Evolutionary conservation across 176 grass and related monocot species (phyloP), one percentile per base, ranked within the genome.

Genomic region (Hsuehochloa calcarea): DNA sequence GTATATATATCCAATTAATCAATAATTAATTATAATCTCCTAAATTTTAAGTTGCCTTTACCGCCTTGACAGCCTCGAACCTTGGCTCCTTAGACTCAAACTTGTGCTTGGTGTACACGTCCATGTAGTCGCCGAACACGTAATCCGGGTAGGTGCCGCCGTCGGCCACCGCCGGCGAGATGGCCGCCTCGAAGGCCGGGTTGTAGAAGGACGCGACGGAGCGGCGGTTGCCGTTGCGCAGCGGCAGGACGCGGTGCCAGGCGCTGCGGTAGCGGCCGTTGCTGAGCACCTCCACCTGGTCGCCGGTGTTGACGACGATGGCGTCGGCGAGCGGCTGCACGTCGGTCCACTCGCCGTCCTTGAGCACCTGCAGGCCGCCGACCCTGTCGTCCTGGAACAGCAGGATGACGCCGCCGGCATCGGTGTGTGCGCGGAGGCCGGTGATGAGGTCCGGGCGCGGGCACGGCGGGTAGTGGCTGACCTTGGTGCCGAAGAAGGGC

Each of bases 391-490:
- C 90, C 78, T 94, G 89, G 87, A 91, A 94, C 4, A 94, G 87
- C 1, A 94, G 92, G 84, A 94, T 87, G 17, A 94, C 84, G 52
- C 92, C 89, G 13, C 87, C 89, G 6, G 92, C 92, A 44, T 94
- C 92, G 6, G 92, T 94, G 90, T 94, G 92, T 8, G 87, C 82
- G 23, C 90, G 90, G 10, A 94, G 90, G 34, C 92, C 87, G 3
- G 82, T 85, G 43, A 92, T 23, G 52, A 94, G 81, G 87, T 94
- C 92, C 20, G 77, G 85, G 0, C 87, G 92, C 14, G 85, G 90
- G 90, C 92, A 94, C 72, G 92, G 87, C n/a, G 87, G 92, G 90
- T 94, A 94, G 84, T 41, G 13, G 87, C 89, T 94, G 15, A 94
- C 92, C 80, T 91, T 94, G 80, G 92, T 91, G 80, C 85, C 85